phyloP scores from a whole-genome alignment of 2,329 filamentous ascomycete species.

The Fusarium nodosum region DNA sequence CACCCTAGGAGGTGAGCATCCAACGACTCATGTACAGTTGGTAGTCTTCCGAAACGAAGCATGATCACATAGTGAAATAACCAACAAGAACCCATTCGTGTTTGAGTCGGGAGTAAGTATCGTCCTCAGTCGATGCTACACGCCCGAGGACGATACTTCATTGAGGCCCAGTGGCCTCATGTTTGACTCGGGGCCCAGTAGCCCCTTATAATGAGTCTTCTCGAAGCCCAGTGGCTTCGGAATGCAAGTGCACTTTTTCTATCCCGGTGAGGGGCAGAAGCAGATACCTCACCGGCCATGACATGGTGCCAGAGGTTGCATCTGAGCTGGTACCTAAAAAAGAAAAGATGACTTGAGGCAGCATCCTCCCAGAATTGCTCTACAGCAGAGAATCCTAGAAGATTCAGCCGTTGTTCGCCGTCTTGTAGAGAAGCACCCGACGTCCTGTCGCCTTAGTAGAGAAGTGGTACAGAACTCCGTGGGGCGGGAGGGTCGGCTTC shows the following conservation, averaged over 20 bases:
- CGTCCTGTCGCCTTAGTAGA: not conserved
- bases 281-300: slow-evolving; percentile 2
- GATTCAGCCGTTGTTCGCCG: slow-evolving; percentile 1
- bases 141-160: slow-evolving; percentile 3
- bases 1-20: slow-evolving; percentile 41
- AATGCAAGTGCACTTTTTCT: slow-evolving; percentile 27
- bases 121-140: slow-evolving; percentile 33
- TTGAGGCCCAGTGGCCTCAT: slow-evolving; percentile 32
- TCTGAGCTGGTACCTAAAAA: slow-evolving; percentile 22
- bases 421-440: slow-evolving; percentile 17
- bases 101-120: slow-evolving; percentile 24
- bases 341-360: slow-evolving; percentile 24
- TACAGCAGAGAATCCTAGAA: slow-evolving; percentile 7
- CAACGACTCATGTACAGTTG: slow-evolving; percentile 41
- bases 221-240: slow-evolving; percentile 39
- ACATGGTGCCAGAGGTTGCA: not conserved
- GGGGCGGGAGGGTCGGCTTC: not conserved
- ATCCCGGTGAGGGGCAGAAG: slow-evolving; percentile 18
- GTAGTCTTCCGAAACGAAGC: slow-evolving; percentile 42
- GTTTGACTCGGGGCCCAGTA: slow-evolving; percentile 27
- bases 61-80: slow-evolving; percentile 36
- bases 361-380: slow-evolving; percentile 12
- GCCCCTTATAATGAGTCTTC: slow-evolving; percentile 33
- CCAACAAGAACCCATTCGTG: slow-evolving; percentile 37
- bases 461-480: not conserved